Evolutionary conservation across 1,284 basidiomycete genomes (phyloP).

Genomic region (Ustilago shanxiensis): DNA sequence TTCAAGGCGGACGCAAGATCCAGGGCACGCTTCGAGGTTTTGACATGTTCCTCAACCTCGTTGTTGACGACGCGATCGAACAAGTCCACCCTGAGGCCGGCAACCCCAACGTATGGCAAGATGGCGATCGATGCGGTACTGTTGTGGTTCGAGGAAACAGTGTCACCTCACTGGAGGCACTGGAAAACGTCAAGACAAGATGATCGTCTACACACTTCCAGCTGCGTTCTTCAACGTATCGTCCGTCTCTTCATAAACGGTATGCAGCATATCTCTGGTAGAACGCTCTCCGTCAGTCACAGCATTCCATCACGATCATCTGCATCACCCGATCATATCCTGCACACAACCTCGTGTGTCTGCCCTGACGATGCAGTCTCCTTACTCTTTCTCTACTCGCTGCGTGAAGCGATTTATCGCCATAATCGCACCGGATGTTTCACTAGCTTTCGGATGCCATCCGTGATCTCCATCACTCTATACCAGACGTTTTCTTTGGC

Average conservation of each 20-base stretch:
- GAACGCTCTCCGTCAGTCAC: background rate
- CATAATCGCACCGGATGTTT: background rate
- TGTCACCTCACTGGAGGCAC: constrained; percentile 66
- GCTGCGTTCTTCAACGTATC: background rate
- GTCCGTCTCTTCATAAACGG: background rate
- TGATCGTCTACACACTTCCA: constrained; percentile 15
- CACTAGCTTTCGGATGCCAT: background rate
- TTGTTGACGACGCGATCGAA: constrained; percentile 94
- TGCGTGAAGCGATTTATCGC: background rate
- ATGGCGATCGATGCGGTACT: constrained; percentile 63
- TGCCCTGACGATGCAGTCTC: background rate
- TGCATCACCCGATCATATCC: background rate
- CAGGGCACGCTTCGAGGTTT: constrained; percentile 95
- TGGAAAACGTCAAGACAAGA: constrained; percentile 64
- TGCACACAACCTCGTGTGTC: background rate
- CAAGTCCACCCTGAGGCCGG: constrained; percentile 78
- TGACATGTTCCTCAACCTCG: constrained; percentile 98
- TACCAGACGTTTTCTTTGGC: background rate
- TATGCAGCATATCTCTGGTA: background rate
- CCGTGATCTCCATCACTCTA: background rate
- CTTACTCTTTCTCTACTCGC: background rate
- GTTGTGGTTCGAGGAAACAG: constrained; percentile 69
- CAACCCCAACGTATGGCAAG: constrained; percentile 57
- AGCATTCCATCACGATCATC: background rate
- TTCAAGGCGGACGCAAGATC: constrained; percentile 96